A percentile compares a stretch with the other conserved stretches of the same genome.
These are phyloP conservation scores for Rhodotorula sphaerocarpa DNA, from an alignment of 768 basidiomycete genomes.

Conservation along the genomic window DNA sequence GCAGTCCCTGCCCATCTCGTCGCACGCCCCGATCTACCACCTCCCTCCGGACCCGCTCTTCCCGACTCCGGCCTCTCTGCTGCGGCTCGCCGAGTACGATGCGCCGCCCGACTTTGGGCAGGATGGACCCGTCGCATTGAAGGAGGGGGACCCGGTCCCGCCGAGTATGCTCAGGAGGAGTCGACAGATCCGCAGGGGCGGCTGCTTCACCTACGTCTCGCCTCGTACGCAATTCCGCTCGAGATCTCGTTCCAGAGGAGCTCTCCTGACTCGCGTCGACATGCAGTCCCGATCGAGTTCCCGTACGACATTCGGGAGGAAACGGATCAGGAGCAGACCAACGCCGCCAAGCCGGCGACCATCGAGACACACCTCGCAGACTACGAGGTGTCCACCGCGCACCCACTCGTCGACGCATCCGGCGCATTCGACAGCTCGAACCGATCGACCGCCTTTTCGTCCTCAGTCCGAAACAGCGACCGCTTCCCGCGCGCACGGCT, in stretches of 20 bases:
- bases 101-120: conserved; percentile 14
- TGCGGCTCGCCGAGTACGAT: conserved; percentile 20
- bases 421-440: not conserved
- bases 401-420: conserved; percentile 18
- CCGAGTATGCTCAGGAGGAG: conserved; percentile 34
- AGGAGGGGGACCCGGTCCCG: conserved; percentile 23
- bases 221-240: conserved; percentile 13
- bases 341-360: conserved; percentile 7
- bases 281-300: conserved; percentile 26
- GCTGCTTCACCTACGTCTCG: conserved; percentile 24
- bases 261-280: not conserved
- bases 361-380: conserved; percentile 25
- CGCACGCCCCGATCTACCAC: conserved; percentile 27
- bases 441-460: conserved; percentile 10
- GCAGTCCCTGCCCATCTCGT: conserved; percentile 27
- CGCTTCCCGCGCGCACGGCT: conserved; percentile 17
- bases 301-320: conserved; percentile 33
- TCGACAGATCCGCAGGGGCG: conserved; percentile 22
- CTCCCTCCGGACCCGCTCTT: conserved; percentile 31
- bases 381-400: conserved; percentile 14
- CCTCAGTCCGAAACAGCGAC: not conserved
- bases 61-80: conserved; percentile 13
- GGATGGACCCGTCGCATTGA: conserved; percentile 22
- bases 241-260: not conserved
- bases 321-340: not conserved